These are phyloP conservation scores for Tilletia horrida DNA, from an alignment of 1,284 basidiomycete species.

Conservation along the genomic window DNA sequence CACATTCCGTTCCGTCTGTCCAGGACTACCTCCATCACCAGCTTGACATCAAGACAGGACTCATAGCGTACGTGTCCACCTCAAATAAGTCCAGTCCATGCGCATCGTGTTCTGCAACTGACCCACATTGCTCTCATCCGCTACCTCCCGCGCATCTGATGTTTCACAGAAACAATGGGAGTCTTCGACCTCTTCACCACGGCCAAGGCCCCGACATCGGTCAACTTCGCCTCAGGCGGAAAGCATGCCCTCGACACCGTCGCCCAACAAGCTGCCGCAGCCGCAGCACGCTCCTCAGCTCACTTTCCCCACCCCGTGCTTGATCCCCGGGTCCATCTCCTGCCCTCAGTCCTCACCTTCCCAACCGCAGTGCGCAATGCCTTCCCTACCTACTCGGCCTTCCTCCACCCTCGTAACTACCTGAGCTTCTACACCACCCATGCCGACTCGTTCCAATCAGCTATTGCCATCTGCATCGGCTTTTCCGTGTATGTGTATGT, in stretches of 20 bases:
- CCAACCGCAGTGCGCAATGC: conserved; percentile 27
- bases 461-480: conserved; percentile 37
- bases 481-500: conserved; percentile 41
- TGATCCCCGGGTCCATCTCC: conserved; percentile 30
- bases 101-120: no score
- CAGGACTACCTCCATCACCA: no score
- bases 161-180: background rate
- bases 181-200: conserved; percentile 15
- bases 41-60: no score
- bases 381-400: conserved; percentile 21
- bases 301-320: conserved; percentile 31
- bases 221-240: conserved; percentile 15
- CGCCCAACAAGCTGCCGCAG: conserved; percentile 14
- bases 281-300: background rate
- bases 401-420: conserved; percentile 25
- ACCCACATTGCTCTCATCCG: no score
- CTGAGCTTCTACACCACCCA: conserved; percentile 36
- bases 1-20: no score
- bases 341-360: conserved; percentile 34
- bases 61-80: no score
- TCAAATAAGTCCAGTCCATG: no score
- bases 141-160: no score
- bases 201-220: background rate
- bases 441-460: conserved; percentile 41
- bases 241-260: background rate